A percentile compares a stretch with the other conserved stretches of the same genome.
Evolutionary conservation across 2,329 filamentous ascomycete species (phyloP).

Genomic region (Aureobasidium sp.): DNA sequence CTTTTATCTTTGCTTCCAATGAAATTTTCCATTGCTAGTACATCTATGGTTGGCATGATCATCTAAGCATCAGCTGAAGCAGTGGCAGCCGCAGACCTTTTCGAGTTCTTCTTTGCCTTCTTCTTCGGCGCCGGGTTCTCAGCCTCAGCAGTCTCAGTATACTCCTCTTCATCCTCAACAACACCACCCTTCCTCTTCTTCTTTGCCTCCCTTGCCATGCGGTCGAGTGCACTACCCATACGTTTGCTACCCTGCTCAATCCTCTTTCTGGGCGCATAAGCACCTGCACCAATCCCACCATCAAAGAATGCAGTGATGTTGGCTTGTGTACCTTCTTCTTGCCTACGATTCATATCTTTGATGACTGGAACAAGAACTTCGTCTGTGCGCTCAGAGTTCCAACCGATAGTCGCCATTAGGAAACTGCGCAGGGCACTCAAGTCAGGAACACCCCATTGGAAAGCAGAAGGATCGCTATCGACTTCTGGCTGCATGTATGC

Average conservation of each 20-base stretch:
- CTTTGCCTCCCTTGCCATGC: conserved; percentile 50
- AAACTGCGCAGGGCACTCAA: conserved; percentile 75
- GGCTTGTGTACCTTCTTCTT: conserved; percentile 82
- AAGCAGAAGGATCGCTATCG: conserved; percentile 65
- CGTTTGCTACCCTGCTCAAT: conserved; percentile 58
- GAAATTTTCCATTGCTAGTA: no score
- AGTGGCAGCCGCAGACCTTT: conserved; percentile 1
- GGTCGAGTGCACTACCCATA: conserved; percentile 66
- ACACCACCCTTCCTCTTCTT: conserved; percentile 18
- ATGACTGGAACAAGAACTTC: conserved; percentile 95
- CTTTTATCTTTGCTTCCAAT: no score
- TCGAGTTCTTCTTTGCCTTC: conserved; percentile 10
- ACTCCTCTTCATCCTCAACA: conserved; percentile 12
- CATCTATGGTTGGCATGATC: neutral
- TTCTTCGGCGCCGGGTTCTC: conserved; percentile 3
- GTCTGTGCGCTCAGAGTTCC: conserved; percentile 84
- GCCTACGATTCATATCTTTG: conserved; percentile 83
- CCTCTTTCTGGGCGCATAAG: conserved; percentile 62
- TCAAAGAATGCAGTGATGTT: conserved; percentile 94
- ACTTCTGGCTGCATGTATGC: conserved; percentile 86
- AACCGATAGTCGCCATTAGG: conserved; percentile 86
- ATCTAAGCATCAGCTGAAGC: conserved; percentile 3
- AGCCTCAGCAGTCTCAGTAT: neutral
- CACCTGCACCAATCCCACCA: conserved; percentile 60
- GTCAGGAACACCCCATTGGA: conserved; percentile 95